Evolutionary conservation across 495 filamentous ascomycete species (phyloP), one percentile per base, ranked within the genome.

Genomic region (Xylaria bambusicola): DNA sequence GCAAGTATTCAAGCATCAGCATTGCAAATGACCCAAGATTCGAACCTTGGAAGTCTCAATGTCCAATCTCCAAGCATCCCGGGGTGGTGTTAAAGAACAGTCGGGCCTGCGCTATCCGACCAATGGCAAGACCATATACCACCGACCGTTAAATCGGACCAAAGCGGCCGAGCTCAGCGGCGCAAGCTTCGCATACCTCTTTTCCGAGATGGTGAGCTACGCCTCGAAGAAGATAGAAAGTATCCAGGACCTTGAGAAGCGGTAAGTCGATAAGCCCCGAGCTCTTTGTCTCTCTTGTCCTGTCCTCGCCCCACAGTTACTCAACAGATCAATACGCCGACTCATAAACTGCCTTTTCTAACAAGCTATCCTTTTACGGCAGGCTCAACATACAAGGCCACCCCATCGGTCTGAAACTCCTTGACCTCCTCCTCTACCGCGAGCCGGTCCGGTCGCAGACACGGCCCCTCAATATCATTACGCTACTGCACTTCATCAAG

Each of bases 71-170:
- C 71, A 73, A 54, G 66, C 68, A 56, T 64, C 36, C 64, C 78
- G 75, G 70, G 66, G 60, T 58, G 65, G 62, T 70, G 63, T 65
- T 52, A 67, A 69, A 62, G 72, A 75, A 44, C 64, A 78, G 44
- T 72, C 84, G 8, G 91, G 89, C n/a, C 88, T 98, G 49, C 89
- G 92, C 60, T 91, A 96, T 65, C 92, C 94, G n/a, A 89, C 90
- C 24, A 94, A 88, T 70, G 90, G 90, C 75, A 97, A 97, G 75
- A 97, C 92, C 49, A 97, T 99, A 75, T 99, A 98, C 75, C 91
- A 98, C 81, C 85, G 95, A 54, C 90, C 96, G 60, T 80, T 98
- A 46, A 96, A 96, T 72, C 88, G 94, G 52, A 90, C 84, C 68
- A 88, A 88, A 68, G 90, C 87, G 61, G 81, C 89, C 26, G 92